These are phyloP conservation scores for Diplodia scrobiculata DNA, from an alignment of 2,329 filamentous ascomycete genomes.

Conservation along the genomic window DNA sequence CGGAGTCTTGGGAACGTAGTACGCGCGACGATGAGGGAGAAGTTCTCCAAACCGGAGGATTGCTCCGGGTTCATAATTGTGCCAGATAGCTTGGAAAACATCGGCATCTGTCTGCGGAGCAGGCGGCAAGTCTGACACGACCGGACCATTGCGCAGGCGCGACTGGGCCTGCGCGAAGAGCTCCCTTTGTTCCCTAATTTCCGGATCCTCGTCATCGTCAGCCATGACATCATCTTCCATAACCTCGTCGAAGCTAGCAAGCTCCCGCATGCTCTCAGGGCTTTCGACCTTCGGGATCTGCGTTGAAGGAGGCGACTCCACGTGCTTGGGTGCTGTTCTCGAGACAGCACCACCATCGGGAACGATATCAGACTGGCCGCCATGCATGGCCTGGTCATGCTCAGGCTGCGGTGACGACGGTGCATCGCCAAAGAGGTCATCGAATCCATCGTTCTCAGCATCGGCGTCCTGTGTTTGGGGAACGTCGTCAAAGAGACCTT, in stretches of 20 bases:
- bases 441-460: constrained; percentile 45
- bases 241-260: constrained; percentile 1
- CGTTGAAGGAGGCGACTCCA: constrained; percentile 6
- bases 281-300: constrained; percentile 20
- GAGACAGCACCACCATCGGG: not conserved
- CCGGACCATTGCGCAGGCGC: constrained; percentile 43
- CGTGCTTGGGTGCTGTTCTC: not conserved
- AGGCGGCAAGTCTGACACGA: constrained; percentile 59
- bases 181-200: constrained; percentile 41
- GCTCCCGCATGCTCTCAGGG: constrained; percentile 24
- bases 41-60: constrained; percentile 79
- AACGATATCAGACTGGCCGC: not conserved
- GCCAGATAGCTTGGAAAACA: constrained; percentile 76
- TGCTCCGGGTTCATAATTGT: constrained; percentile 73
- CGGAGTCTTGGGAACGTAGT: constrained; percentile 77
- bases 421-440: constrained; percentile 70
- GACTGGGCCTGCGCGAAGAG: constrained; percentile 42
- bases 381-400: constrained; percentile 7
- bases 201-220: constrained; percentile 41
- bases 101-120: constrained; percentile 74
- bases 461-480: constrained; percentile 7
- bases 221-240: constrained; percentile 26
- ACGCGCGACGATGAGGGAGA: constrained; percentile 76
- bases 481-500: constrained; percentile 36
- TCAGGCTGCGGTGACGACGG: constrained; percentile 33